A percentile compares a stretch with the other conserved stretches of the same genome.
These are phyloP conservation scores for Sarocladium strictum DNA, from an alignment of 2,329 filamentous ascomycete genomes.

Conservation along the genomic window DNA sequence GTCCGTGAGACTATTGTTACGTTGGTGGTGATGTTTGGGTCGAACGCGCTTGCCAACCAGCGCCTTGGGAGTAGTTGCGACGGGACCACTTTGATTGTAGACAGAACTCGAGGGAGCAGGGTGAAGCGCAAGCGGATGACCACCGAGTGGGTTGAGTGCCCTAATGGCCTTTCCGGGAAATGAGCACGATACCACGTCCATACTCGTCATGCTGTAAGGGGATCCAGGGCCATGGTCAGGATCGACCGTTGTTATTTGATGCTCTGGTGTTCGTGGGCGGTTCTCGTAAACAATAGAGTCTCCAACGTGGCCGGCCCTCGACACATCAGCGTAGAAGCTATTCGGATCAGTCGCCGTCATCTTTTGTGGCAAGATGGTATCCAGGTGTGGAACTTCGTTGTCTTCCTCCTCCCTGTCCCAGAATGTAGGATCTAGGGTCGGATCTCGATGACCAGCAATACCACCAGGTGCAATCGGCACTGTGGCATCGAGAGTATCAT, in stretches of 20 bases:
- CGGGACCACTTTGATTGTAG: constrained; percentile 39
- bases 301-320: constrained; percentile 37
- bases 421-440: constrained; percentile 47
- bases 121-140: constrained; percentile 45
- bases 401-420: constrained; percentile 41
- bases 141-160: constrained; percentile 30
- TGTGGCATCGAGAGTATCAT: constrained; percentile 55
- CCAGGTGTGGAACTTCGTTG: constrained; percentile 38
- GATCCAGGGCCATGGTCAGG: constrained; percentile 28
- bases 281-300: constrained; percentile 40
- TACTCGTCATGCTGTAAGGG: constrained; percentile 51
- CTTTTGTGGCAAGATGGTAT: constrained; percentile 28
- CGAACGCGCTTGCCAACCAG: constrained; percentile 54
- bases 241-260: constrained; percentile 19
- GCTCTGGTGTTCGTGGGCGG: constrained; percentile 43
- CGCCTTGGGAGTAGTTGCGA: constrained; percentile 53
- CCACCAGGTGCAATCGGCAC: constrained; percentile 71
- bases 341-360: constrained; percentile 10
- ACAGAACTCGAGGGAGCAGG: constrained; percentile 47
- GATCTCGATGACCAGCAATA: constrained; percentile 55
- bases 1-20: constrained; percentile 83
- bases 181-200: constrained; percentile 59
- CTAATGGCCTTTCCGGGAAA: constrained; percentile 49
- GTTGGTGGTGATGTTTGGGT: constrained; percentile 61
- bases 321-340: constrained; percentile 42